A percentile compares a stretch with the other conserved stretches of the same genome.
Evolutionary conservation across 495 filamentous ascomycete genomes (phyloP).

Genomic region (Aspergillus hancockii): DNA sequence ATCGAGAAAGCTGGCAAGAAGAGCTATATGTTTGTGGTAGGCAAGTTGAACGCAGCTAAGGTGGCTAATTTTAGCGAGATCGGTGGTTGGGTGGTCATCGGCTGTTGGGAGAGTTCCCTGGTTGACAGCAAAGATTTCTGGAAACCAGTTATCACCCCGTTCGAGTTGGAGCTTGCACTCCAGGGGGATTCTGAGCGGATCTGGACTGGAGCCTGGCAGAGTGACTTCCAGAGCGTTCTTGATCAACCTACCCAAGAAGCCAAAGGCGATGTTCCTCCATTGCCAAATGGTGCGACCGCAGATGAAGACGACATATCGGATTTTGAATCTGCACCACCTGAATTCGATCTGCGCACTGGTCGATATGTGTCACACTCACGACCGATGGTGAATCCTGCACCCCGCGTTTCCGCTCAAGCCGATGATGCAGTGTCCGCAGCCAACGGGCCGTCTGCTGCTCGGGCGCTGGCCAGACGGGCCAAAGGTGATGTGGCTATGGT

Average conservation of each 20-base stretch:
- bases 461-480: conserved; percentile 58
- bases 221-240: conserved; percentile 65
- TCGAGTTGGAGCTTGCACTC: conserved; percentile 78
- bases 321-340: conserved; percentile 73
- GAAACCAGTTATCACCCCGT: conserved; percentile 86
- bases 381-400: conserved; percentile 63
- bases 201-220: conserved; percentile 77
- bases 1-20: conserved; percentile 85
- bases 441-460: conserved; percentile 32
- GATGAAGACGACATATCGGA: conserved; percentile 54
- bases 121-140: conserved; percentile 84
- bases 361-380: conserved; percentile 79
- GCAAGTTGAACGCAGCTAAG: conserved; percentile 94
- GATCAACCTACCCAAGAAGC: conserved; percentile 33
- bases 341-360: conserved; percentile 89
- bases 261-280: conserved; percentile 14
- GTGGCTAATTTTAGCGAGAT: conserved; percentile 95
- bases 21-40: conserved; percentile 92
- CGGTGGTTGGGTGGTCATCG: conserved; percentile 94
- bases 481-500: conserved; percentile 73
- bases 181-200: conserved; percentile 67
- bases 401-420: conserved; percentile 31
- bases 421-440: conserved; percentile 34
- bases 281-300: conserved; percentile 26
- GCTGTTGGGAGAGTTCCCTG: conserved; percentile 95